Base-by-base conservation (phyloP, 768 basidiomycete species). In the Obba rivulosa region DNA sequence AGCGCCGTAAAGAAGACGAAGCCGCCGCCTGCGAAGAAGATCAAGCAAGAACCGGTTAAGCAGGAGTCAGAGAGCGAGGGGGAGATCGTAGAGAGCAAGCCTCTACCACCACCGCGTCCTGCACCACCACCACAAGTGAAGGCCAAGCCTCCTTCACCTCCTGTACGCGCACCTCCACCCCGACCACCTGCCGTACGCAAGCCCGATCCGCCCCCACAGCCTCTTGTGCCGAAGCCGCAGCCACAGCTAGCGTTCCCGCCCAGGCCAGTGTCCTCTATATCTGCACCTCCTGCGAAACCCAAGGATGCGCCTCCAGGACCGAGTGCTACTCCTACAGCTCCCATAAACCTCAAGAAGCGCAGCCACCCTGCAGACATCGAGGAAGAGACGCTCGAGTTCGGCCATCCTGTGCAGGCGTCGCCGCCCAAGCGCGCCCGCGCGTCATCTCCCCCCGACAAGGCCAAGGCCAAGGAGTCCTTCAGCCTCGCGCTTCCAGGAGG, bases 51-150 rank as follows among this genome's bases (percentile, higher is more conserved):
- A 22, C 16, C 16, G 20, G 16, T 43, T 18, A 43, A 43, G 23
- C 21, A n/a, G 24, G 58, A 57, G 21, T 57, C 59, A 37, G 60
- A 61, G 49, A 60, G 60, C 39, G 58, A 60, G 37, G 62, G 58
- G 1, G 60, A 61, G 37, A 59, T 60, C 16, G 40, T 54, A 2
- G 58, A 60, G 47, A 28, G 34, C 3, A 38, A 41, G 22, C 48
- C 52, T 8, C 41, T 44, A 37, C 13, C 50, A 9, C 28, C 45
- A 23, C 44, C 55, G 16, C 36, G 41, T 2, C 41, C 44, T n/a
- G 17, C 37, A 11, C 23, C 44, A 3, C 34, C 34, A 11, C 4
- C 34, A 5, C 43, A 35, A 18, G 31, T 50, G 22, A 53, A 48
- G 41, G n/a, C 39, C 20, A 49, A 47, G 39, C 42, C 43, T 18